Evolutionary conservation across 495 filamentous ascomycete genomes (phyloP).

Genomic region (Ramalina peruviana): DNA sequence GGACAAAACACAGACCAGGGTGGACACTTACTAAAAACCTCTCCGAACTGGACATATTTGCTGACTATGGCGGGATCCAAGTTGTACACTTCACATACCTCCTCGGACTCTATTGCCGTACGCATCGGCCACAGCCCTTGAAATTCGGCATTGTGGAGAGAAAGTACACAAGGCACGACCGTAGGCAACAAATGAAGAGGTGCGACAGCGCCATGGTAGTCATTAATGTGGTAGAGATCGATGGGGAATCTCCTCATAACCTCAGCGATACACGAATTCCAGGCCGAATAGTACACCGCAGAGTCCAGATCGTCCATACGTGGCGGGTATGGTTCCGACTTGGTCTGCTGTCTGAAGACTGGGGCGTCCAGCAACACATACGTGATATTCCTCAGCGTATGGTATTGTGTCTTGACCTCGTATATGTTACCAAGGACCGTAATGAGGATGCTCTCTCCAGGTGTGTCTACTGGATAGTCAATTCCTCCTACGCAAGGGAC

Average conservation of each 20-base stretch:
- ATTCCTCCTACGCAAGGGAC: conserved; percentile 33
- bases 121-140: conserved; percentile 57
- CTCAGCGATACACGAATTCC: conserved; percentile 48
- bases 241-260: conserved; percentile 41
- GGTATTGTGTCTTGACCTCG: conserved; percentile 30
- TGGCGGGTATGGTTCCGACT: conserved; percentile 29
- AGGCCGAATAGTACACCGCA: conserved; percentile 47
- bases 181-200: conserved; percentile 54
- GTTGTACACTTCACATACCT: conserved; percentile 62
- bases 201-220: conserved; percentile 64
- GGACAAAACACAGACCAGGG: not conserved
- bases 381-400: conserved; percentile 30
- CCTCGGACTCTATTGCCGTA: conserved; percentile 40
- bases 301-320: conserved; percentile 35
- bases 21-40: conserved; percentile 39
- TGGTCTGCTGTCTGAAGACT: conserved; percentile 30
- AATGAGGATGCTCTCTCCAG: conserved; percentile 27
- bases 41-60: conserved; percentile 54
- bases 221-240: conserved; percentile 67
- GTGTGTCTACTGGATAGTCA: conserved; percentile 29
- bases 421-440: conserved; percentile 26
- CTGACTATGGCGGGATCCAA: conserved; percentile 31
- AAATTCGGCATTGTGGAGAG: conserved; percentile 52
- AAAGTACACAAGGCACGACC: conserved; percentile 42
- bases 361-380: conserved; percentile 32